Evolutionary conservation across 495 filamentous ascomycete species (phyloP).

Genomic region (Lineolata rhizophorae): DNA sequence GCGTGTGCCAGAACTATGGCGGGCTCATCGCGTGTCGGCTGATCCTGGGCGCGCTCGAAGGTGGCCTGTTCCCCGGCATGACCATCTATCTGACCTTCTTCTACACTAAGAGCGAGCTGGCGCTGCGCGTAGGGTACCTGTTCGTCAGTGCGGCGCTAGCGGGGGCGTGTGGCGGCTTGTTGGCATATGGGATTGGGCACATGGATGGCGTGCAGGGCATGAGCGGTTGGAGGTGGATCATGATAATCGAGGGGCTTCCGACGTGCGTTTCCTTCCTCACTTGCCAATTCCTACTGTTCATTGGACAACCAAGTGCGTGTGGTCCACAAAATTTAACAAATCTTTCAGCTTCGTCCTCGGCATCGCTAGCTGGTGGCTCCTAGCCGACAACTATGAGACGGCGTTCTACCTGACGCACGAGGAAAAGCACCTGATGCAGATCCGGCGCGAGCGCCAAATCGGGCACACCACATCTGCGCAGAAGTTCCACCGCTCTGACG

Average conservation of each 20-base stretch:
- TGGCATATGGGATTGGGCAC: constrained; percentile 51
- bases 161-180: constrained; percentile 52
- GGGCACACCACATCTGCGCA: constrained; percentile 37
- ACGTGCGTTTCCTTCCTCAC: no score
- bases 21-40: constrained; percentile 32
- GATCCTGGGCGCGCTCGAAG: constrained; percentile 32
- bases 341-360: constrained; percentile 41
- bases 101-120: constrained; percentile 38
- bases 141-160: constrained; percentile 58
- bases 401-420: constrained; percentile 14
- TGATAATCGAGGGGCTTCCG: constrained; percentile 54
- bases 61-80: constrained; percentile 43
- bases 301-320: no score
- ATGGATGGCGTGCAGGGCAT: constrained; percentile 46
- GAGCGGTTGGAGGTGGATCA: constrained; percentile 40
- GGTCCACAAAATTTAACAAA: no score
- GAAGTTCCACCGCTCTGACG: constrained; percentile 34
- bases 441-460: constrained; percentile 18
- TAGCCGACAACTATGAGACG: constrained; percentile 37
- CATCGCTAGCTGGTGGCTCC: constrained; percentile 33
- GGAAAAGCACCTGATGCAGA: constrained; percentile 10
- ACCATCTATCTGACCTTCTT: constrained; percentile 29
- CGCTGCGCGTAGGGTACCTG: constrained; percentile 50
- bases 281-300: no score
- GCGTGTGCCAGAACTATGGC: constrained; percentile 36